A percentile compares a stretch with the other conserved stretches of the same genome.
phyloP scores from a whole-genome alignment of 2,329 filamentous ascomycete species.

The Claviceps paspali region DNA sequence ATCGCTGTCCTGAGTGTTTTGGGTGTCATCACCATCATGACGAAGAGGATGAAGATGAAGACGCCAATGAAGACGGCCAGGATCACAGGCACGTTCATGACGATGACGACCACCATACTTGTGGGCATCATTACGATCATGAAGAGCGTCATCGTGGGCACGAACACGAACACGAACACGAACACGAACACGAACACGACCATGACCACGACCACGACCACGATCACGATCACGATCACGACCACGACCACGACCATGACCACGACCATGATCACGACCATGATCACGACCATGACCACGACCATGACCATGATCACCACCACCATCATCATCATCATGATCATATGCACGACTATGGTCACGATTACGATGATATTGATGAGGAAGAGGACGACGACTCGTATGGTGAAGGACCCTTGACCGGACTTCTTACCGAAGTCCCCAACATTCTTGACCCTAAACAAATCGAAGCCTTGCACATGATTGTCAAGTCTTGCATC shows the following conservation, averaged over 20 bases:
- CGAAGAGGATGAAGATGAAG: constrained; percentile 10
- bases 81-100: too few relatives aligned
- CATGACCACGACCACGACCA: constrained; percentile 13
- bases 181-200: constrained; percentile 15
- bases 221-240: constrained; percentile 21
- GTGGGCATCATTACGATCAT: constrained; percentile 14
- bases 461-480: constrained; percentile 89
- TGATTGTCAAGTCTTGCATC: constrained; percentile 94
- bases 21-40: constrained; percentile 17
- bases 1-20: constrained; percentile 17
- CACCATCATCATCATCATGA: constrained; percentile 20
- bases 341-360: constrained; percentile 21
- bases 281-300: constrained; percentile 18
- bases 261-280: constrained; percentile 18
- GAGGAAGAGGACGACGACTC: constrained; percentile 65
- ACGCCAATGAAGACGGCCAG: constrained; percentile 9
- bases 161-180: constrained; percentile 19
- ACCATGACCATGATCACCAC: constrained; percentile 17
- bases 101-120: too few relatives aligned
- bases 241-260: constrained; percentile 18
- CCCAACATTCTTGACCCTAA: constrained; percentile 87
- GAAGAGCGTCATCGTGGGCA: constrained; percentile 19
- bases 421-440: constrained; percentile 80
- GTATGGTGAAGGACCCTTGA: constrained; percentile 63
- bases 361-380: constrained; percentile 39